Percentiles rank a stretch among this genome's conserved stretches.
Conservation (phyloP, 2,329 filamentous ascomycete genomes). For the Colletotrichum aenigma region DNA sequence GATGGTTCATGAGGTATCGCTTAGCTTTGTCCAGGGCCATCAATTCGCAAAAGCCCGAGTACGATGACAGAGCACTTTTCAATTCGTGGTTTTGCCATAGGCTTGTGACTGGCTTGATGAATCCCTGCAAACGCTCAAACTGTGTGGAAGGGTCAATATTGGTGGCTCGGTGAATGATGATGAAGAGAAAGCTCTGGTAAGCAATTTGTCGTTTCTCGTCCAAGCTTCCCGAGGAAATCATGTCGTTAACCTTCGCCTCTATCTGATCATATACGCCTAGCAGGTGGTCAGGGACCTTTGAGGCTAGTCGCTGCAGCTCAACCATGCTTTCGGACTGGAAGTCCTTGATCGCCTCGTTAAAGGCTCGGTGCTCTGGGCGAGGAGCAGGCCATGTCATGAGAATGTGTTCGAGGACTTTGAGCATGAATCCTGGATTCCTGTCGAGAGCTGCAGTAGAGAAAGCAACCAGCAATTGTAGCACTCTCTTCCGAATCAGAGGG, state of each 20-base stretch:
- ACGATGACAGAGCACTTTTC: constrained; percentile 71
- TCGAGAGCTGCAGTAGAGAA: constrained; percentile 83
- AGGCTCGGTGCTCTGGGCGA: constrained; percentile 71
- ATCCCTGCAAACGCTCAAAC: constrained; percentile 73
- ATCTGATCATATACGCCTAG: constrained; percentile 87
- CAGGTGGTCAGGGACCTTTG: constrained; percentile 90
- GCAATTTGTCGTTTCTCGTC: constrained; percentile 87
- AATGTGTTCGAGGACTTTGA: constrained; percentile 90
- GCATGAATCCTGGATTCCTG: constrained; percentile 78
- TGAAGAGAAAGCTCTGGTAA: constrained; percentile 89
- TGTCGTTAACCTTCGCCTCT: constrained; percentile 80
- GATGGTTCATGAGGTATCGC: constrained; percentile 74
- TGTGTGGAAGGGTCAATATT: constrained; percentile 75
- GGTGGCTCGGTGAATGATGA: constrained; percentile 86
- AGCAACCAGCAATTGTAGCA: constrained; percentile 81
- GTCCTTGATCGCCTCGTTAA: constrained; percentile 89
- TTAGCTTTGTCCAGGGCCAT: constrained; percentile 82
- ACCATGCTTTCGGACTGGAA: constrained; percentile 84
- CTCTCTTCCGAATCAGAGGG: constrained; percentile 80
- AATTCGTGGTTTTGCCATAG: constrained; percentile 80
- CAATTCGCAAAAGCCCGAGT: constrained; percentile 78
- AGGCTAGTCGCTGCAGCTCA: constrained; percentile 86
- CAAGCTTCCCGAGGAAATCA: constrained; percentile 72
- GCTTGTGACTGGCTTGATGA: constrained; percentile 81
- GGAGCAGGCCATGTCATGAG: constrained; percentile 81